Evolutionary conservation across 169 alveolate species (phyloP), one percentile per base, ranked within the genome.

Genomic region (Neospora caninum): DNA sequence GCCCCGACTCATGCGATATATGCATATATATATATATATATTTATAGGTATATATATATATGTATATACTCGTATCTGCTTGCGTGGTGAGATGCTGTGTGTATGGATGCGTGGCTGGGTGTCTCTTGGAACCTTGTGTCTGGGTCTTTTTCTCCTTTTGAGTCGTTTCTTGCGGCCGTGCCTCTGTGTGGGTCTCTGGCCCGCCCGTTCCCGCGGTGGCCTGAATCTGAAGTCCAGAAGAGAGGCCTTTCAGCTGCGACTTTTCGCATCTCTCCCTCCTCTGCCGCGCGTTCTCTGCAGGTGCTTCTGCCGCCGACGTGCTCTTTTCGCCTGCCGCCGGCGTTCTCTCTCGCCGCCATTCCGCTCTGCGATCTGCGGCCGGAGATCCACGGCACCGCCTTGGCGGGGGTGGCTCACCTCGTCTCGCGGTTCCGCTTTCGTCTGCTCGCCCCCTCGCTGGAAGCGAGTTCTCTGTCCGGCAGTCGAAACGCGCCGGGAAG

Each of bases 341-440:
- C 94, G 34, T 94, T 94, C 91, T 93, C 93, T 31, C 88, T 96
- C 64, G 95, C 94, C 70, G 96, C 96, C 58, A 73, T 96, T 53
- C 97, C 97, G 38, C 87, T 96, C 64, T 96, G 95, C 92, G 97
- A 96, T 27, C 94, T 93, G 38, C 93, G 95, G 43, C 67, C 54
- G 39, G 91, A 92, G 64, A 93, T 92, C 83, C 91, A 91, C 88
- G 97, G 97, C 73, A 67, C 93, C 25, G 97, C 97, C 25, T 91
- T 96, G 49, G 93, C 97, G 45, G 95, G 97, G 45, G 82, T 96
- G 41, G 93, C 96, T 36, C 97, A 95, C 92, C 93, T 96, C 70
- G 92, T 96, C 42, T 95, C 96, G 27, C 96, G 97, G 54, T 96
- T 96, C 92, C 95, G 93, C 70, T 92, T 96, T 39, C 96, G 95